These are phyloP conservation scores for Schizochytrium sp. DNA, from an alignment of 108 stramenopile species.

Conservation along the genomic window DNA sequence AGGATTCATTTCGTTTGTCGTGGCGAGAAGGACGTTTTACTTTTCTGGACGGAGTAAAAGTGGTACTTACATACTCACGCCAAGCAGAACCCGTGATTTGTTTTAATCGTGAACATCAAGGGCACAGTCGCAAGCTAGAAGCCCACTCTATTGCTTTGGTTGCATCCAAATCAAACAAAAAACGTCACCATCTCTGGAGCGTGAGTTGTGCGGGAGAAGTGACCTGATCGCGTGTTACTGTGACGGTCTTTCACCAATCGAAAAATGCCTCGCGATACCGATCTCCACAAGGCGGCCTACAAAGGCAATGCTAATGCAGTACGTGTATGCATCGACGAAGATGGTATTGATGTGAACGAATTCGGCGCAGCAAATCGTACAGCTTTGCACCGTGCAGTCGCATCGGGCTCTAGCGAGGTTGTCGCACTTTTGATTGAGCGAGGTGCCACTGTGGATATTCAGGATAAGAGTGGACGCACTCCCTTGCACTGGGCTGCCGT, in stretches of 20 bases:
- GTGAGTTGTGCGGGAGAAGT: too few relatives aligned
- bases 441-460: conserved; percentile 32
- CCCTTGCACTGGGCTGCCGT: conserved; percentile 60
- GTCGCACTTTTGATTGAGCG: conserved; percentile 19
- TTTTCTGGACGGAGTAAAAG: too few relatives aligned
- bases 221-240: too few relatives aligned
- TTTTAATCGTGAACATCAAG: too few relatives aligned
- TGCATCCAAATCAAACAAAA: too few relatives aligned
- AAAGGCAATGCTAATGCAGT: conserved; percentile 46
- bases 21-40: too few relatives aligned
- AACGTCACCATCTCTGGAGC: too few relatives aligned
- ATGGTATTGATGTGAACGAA: conserved; percentile 4
- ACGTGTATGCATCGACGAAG: conserved; percentile 3
- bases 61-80: too few relatives aligned
- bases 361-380: conserved; percentile 28
- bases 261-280: conserved; percentile 58
- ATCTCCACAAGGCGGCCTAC: conserved; percentile 54
- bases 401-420: background rate
- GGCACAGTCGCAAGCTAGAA: too few relatives aligned
- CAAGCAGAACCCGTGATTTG: too few relatives aligned
- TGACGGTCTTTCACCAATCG: background rate
- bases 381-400: conserved; percentile 53
- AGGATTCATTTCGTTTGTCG: too few relatives aligned
- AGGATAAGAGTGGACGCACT: conserved; percentile 42
- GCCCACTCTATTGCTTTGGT: too few relatives aligned